Evolutionary conservation across 106 monocot species (phyloP).

Genomic region (Apostasia shenzhenica): DNA sequence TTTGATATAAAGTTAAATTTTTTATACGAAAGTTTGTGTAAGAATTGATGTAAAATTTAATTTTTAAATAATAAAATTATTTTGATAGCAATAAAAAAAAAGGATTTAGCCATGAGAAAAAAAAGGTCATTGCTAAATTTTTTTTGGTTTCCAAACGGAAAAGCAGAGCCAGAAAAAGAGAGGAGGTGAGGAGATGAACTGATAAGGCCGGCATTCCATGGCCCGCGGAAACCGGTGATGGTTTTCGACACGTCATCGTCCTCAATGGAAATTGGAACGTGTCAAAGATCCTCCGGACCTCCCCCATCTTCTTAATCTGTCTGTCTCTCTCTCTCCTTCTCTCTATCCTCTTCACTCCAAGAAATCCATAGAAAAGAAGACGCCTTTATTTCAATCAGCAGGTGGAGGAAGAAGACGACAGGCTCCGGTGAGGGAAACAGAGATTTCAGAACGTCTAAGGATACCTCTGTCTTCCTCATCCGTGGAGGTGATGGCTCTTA

Average conservation of each 20-base stretch:
- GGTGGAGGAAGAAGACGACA: background rate
- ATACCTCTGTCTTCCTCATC: constrained; percentile 1
- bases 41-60: too few relatives aligned
- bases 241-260: constrained; percentile 3
- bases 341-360: background rate
- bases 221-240: background rate
- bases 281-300: background rate
- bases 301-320: background rate
- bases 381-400: background rate
- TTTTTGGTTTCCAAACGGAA: too few relatives aligned
- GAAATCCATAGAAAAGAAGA: background rate
- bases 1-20: too few relatives aligned
- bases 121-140: too few relatives aligned
- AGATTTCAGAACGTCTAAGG: background rate
- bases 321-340: background rate
- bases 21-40: too few relatives aligned
- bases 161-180: too few relatives aligned
- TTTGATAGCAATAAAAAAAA: too few relatives aligned
- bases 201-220: background rate
- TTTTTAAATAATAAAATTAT: too few relatives aligned
- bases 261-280: background rate
- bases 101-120: too few relatives aligned
- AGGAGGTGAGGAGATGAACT: too few relatives aligned
- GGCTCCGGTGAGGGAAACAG: background rate
- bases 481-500: background rate